Base-by-base conservation (phyloP, 2,329 filamentous ascomycete species). In the Scedosporium boydii region DNA sequence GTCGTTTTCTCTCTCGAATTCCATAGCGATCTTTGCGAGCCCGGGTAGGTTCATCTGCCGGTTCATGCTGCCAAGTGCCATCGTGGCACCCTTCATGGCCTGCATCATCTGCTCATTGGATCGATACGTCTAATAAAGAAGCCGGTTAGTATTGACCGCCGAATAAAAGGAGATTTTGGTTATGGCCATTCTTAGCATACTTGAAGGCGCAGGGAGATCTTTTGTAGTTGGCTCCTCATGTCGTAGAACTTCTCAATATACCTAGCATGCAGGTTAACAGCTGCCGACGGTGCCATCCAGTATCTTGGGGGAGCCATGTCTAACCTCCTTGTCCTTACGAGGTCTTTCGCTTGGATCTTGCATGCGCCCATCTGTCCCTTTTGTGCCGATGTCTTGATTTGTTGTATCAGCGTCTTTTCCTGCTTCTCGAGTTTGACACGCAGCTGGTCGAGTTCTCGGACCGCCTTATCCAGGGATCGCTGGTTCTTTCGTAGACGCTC, bases 41-140 rank as follows among this genome's bases (percentile, higher is more conserved):
- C 92, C 92, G 0, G 95, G 95, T 2, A 99, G 85, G 72, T 99
- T 98, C 93, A 98, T 98, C 66, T 91, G 91, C 67, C 90, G 85
- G 76, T 99, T 99, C 95, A 99, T 99, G 78, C 90, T 96, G 62
- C 93, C 92, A 6, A 99, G 80, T 2, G 96, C 87, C 76, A 88
- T 87, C 1, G 95, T 98, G 4, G 95, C 95, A 41, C 95, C 95
- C 76, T 97, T 99, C 95, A 99, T 98, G 7, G 93, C 95, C 76
- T 96, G 91, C 93, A 97, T 97, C 95, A 99, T 99, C 76, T 98
- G 93, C 75, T 99, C 95, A 75, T 99, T 99, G 68, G 93, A 97
- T 67, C 95, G 87, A 67, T 98, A 93, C 59, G 95, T 99, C 91
- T 96, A 70, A 18, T 18, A 16, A n/a, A 34, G 21, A 18, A 34